Percentiles rank a stretch among this genome's conserved stretches.
Conservation (phyloP, 805 yeast genomes). For the Torulaspora indica region DNA sequence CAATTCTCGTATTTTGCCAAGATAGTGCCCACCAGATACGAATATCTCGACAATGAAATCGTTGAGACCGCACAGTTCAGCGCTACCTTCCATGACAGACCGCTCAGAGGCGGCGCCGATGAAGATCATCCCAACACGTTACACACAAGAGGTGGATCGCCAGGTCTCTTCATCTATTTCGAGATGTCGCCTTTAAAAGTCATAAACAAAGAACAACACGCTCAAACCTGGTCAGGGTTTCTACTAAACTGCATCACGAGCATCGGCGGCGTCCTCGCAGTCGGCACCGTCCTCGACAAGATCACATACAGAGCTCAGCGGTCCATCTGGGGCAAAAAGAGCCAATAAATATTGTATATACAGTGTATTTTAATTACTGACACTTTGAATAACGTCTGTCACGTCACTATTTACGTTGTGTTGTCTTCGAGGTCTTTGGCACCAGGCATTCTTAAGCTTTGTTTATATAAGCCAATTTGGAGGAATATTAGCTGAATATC, state of each 20-base stretch:
- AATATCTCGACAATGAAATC: slow-evolving; percentile 46
- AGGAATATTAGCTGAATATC: neutral
- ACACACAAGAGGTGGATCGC: slow-evolving; percentile 81
- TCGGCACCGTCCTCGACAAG: slow-evolving; percentile 83
- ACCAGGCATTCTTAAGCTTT: slow-evolving; percentile 5
- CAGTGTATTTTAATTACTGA: slow-evolving; percentile 1
- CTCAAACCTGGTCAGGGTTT: slow-evolving; percentile 77
- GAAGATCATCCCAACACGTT: slow-evolving; percentile 84
- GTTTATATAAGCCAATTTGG: neutral
- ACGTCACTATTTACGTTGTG: slow-evolving; percentile 12
- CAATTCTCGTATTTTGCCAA: slow-evolving; percentile 75
- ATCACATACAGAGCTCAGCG: slow-evolving; percentile 86
- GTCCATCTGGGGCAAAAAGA: slow-evolving; percentile 43
- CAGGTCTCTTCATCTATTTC: slow-evolving; percentile 81
- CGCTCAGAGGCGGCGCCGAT: slow-evolving; percentile 81
- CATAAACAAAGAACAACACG: slow-evolving; percentile 66
- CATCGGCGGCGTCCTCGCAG: slow-evolving; percentile 88
- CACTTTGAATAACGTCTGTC: slow-evolving; percentile 10
- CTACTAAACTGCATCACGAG: slow-evolving; percentile 79
- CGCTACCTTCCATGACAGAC: slow-evolving; percentile 83
- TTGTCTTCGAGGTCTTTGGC: neutral
- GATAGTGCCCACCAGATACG: slow-evolving; percentile 86
- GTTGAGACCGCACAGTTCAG: slow-evolving; percentile 87
- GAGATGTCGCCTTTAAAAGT: slow-evolving; percentile 93
- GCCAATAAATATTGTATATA: slow-evolving; percentile 11